Conservation (phyloP, 163 green algal species). For the Chloromonas sp. region DNA sequence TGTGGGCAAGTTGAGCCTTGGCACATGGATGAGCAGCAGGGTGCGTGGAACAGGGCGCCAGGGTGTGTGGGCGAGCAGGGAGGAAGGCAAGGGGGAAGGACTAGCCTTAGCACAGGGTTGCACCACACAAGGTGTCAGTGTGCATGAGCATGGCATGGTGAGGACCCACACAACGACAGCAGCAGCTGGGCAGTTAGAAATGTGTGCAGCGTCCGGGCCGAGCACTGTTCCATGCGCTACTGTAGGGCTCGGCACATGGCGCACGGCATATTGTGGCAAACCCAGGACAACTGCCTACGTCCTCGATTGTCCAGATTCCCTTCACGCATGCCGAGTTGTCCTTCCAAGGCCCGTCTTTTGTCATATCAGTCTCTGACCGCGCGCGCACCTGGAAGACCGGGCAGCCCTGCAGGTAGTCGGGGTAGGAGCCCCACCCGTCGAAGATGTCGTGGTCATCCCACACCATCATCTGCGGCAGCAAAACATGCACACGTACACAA, state of each 20-base stretch:
- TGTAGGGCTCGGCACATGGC: too few species aligned
- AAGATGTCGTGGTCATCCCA: slow-evolving; percentile 69
- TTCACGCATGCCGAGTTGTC: too few species aligned
- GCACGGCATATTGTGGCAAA: too few species aligned
- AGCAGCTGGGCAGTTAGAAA: not conserved
- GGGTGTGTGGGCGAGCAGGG: slow-evolving; percentile 8
- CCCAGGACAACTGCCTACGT: too few species aligned
- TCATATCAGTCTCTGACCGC: too few species aligned
- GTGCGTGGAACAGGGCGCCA: not conserved
- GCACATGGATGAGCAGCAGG: not conserved
- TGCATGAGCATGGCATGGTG: too few species aligned
- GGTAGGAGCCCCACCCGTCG: slow-evolving; percentile 55
- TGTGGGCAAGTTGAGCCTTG: not conserved
- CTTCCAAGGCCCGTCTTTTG: too few species aligned
- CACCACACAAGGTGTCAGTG: too few species aligned
- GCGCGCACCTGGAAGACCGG: slow-evolving; percentile 47
- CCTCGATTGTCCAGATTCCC: too few species aligned
- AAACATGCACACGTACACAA: too few species aligned
- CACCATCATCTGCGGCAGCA: slow-evolving; percentile 52
- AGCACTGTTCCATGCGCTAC: too few species aligned
- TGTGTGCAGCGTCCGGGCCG: not conserved
- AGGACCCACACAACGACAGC: not conserved
- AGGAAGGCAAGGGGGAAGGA: slow-evolving; percentile 7
- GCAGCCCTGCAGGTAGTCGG: slow-evolving; percentile 44
- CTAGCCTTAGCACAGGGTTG: too few species aligned